Conservation (phyloP, 768 basidiomycete genomes). For the Lactarius sp. region DNA sequence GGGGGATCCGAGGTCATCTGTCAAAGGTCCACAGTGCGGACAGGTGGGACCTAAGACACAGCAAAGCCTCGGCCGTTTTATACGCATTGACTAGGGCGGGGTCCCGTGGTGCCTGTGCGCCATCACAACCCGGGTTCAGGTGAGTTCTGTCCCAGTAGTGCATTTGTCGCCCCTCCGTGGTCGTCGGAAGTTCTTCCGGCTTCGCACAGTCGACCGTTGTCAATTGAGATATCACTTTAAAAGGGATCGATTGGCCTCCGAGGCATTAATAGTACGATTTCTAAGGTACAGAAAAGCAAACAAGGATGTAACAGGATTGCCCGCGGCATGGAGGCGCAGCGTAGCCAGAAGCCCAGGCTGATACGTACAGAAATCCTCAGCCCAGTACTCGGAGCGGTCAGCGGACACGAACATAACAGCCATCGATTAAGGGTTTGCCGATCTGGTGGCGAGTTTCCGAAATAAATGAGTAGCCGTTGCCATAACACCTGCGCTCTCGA, state of each 20-base stretch:
- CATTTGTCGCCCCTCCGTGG: conserved; percentile 24
- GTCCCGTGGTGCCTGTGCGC: conserved; percentile 17
- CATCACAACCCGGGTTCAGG: conserved; percentile 12
- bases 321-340: conserved; percentile 1
- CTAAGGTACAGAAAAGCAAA: conserved; percentile 10
- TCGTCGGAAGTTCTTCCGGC: conserved; percentile 24
- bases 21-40: neutral
- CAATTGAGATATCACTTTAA: conserved; percentile 13
- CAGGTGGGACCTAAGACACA: neutral
- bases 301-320: conserved; percentile 5
- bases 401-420: conserved; percentile 3
- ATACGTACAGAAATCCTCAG: conserved; percentile 7
- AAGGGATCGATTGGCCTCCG: conserved; percentile 9
- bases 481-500: conserved; percentile 7
- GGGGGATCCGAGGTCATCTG: conserved; percentile 11
- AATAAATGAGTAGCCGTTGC: conserved; percentile 4
- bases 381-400: conserved; percentile 7
- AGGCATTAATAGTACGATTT: conserved; percentile 7
- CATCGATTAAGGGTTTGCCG: conserved; percentile 5
- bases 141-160: neutral
- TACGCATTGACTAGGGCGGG: neutral
- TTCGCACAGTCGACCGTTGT: conserved; percentile 7
- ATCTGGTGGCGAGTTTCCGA: conserved; percentile 9
- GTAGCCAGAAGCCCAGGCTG: neutral
- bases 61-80: conserved; percentile 7